Evolutionary conservation across 1,139 yeast genomes (phyloP).

Genomic region (Saccharomyces hybrid): DNA sequence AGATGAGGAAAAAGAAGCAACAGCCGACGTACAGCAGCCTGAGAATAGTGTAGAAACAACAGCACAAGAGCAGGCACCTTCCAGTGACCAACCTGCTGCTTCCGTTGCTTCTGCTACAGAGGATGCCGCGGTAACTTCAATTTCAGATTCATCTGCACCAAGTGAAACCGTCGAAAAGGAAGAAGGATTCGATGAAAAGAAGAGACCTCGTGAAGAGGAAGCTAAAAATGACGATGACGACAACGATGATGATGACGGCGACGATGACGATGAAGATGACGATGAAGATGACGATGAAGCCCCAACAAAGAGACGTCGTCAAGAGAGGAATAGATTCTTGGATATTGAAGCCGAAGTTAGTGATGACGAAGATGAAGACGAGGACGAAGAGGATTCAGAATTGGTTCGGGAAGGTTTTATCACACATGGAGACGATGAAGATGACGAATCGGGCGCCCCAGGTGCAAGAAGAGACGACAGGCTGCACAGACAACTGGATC

Average conservation of each 20-base stretch:
- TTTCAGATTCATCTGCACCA: neutral
- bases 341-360: slow-evolving; percentile 99
- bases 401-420: slow-evolving; percentile 76
- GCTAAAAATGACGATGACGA: slow-evolving; percentile 23
- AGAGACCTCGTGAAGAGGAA: slow-evolving; percentile 5
- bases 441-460: slow-evolving; percentile 44
- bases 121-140: neutral
- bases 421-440: slow-evolving; percentile 52
- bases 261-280: slow-evolving; percentile 37
- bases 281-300: slow-evolving; percentile 63
- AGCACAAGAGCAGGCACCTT: neutral
- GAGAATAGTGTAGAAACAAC: neutral
- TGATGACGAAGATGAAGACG: slow-evolving; percentile 41
- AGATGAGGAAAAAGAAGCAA: neutral
- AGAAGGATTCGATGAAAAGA: slow-evolving; percentile 1
- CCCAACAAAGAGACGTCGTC: slow-evolving; percentile 53
- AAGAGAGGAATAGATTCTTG: slow-evolving; percentile 80
- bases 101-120: neutral
- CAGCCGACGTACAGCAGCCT: neutral
- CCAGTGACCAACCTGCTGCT: neutral
- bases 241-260: slow-evolving; percentile 30
- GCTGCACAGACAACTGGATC: slow-evolving; percentile 85
- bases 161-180: neutral
- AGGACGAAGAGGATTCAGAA: slow-evolving; percentile 88
- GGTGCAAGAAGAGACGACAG: slow-evolving; percentile 46